These are phyloP conservation scores for Syzygium oleosum DNA, from an alignment of 345 rosid genomes.

Conservation along the genomic window DNA sequence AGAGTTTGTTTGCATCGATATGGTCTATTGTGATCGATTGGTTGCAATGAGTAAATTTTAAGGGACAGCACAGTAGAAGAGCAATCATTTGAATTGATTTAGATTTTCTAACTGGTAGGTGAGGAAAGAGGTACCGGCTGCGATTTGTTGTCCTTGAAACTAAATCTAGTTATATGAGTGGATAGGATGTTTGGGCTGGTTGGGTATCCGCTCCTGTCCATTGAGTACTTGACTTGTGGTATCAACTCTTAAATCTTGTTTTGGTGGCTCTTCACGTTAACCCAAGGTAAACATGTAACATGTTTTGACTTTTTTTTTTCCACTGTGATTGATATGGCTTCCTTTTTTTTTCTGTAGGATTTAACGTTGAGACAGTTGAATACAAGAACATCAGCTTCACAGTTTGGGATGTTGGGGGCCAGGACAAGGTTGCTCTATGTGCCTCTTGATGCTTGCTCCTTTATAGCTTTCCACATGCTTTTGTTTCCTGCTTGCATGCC, in stretches of 20 bases:
- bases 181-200: not conserved
- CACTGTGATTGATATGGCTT: not conserved
- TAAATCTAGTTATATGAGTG: not conserved
- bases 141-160: not conserved
- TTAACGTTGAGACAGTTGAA: conserved; percentile 89
- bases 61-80: not conserved
- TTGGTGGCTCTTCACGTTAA: not conserved
- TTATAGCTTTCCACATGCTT: not conserved
- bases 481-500: not conserved
- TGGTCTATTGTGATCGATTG: not conserved
- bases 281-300: not conserved
- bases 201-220: not conserved
- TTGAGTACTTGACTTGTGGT: not conserved
- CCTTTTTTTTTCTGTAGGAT: conserved; percentile 34
- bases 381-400: conserved; percentile 91
- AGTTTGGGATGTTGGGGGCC: conserved; percentile 95
- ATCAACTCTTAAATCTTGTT: not conserved
- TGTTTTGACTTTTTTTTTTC: not conserved
- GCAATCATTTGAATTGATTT: not conserved
- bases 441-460: not conserved
- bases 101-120: not conserved
- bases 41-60: not conserved
- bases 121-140: not conserved
- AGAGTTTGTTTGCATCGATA: not conserved
- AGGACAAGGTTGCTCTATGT: conserved; percentile 55